Percentiles rank a stretch among this genome's conserved stretches.
Evolutionary conservation across 2,329 filamentous ascomycete species (phyloP).

Genomic region (Paecilomyces dactylethromorphus): DNA sequence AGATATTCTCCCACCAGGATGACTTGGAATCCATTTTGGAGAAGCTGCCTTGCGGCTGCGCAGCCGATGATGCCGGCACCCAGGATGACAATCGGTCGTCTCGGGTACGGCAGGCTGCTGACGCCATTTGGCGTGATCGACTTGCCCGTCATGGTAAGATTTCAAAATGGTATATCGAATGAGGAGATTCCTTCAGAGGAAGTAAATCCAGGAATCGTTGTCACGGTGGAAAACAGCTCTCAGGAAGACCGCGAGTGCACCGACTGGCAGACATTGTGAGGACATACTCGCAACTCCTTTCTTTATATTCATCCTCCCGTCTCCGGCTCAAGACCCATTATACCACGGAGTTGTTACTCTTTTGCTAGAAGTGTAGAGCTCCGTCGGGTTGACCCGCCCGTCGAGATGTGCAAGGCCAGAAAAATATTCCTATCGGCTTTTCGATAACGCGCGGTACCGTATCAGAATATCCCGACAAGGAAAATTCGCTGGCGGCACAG

Average conservation of each 20-base stretch:
- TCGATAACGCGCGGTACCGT: neutral
- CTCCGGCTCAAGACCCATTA: neutral
- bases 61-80: slow-evolving; percentile 37
- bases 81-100: slow-evolving; percentile 28
- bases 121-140: neutral
- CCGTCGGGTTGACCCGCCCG: neutral
- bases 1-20: slow-evolving; percentile 30
- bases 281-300: neutral
- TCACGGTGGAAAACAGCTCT: neutral
- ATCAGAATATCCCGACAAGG: neutral
- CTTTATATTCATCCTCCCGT: neutral
- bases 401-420: neutral
- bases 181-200: neutral
- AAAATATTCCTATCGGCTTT: neutral
- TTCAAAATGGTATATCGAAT: neutral
- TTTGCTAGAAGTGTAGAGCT: neutral
- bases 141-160: neutral
- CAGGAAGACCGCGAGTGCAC: slow-evolving; percentile 1
- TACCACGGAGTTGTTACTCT: neutral
- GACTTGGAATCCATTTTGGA: slow-evolving; percentile 28
- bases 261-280: slow-evolving; percentile 7
- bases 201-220: neutral
- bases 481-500: neutral
- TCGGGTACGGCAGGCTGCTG: slow-evolving; percentile 24
- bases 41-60: slow-evolving; percentile 27